These are phyloP conservation scores for Fraxinus angustifolia DNA, from an alignment of 305 asterid genomes.

Conservation along the genomic window DNA sequence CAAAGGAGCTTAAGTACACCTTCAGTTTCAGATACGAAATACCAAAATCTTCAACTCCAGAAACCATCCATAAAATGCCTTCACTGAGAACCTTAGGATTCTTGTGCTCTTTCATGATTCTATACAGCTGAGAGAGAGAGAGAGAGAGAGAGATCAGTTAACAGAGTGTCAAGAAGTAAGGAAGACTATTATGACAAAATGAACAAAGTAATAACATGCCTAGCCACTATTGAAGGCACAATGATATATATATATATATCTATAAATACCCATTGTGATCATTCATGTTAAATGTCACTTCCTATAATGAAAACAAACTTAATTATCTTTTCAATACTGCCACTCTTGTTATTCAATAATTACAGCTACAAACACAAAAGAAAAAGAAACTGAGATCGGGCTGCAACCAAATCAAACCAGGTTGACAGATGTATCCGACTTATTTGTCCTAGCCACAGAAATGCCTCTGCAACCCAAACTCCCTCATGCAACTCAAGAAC, in stretches of 20 bases:
- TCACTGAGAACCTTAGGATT: slow-evolving; percentile 99
- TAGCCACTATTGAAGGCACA: neutral
- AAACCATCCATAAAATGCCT: slow-evolving; percentile 94
- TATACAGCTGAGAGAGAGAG: slow-evolving; percentile 58
- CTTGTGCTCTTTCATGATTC: slow-evolving; percentile 97
- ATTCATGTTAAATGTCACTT: neutral
- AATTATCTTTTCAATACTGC: neutral
- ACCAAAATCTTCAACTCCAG: slow-evolving; percentile 93
- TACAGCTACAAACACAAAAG: neutral
- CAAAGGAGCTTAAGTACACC: slow-evolving; percentile 53
- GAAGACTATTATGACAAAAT: neutral
- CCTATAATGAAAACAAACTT: neutral
- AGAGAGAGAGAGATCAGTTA: slow-evolving; percentile 15
- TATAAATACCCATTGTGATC: neutral
- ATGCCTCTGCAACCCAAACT: neutral
- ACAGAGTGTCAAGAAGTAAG: neutral
- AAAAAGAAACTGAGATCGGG: neutral
- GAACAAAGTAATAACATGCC: neutral
- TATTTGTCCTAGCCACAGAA: neutral
- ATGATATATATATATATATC: neutral
- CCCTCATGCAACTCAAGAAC: neutral
- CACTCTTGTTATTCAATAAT: neutral
- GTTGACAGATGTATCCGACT: neutral
- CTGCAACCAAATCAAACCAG: neutral
- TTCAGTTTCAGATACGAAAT: slow-evolving; percentile 69